phyloP scores from a whole-genome alignment of 257 asterid species.

The Lavandula angustifolia region DNA sequence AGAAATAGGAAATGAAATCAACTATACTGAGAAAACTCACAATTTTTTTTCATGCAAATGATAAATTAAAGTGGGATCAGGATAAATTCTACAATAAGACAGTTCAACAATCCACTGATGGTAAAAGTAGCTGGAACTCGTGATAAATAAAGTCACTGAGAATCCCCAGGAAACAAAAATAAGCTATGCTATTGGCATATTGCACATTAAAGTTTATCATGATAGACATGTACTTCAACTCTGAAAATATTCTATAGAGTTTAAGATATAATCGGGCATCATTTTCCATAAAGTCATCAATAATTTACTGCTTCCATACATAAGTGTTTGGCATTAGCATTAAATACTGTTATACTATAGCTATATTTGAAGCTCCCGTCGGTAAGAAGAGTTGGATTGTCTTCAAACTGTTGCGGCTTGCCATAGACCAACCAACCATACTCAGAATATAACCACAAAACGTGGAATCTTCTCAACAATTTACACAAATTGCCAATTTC shows the following conservation, averaged over 20 bases:
- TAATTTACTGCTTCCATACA: not conserved
- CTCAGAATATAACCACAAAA: not conserved
- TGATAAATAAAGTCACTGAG: constrained; percentile 7
- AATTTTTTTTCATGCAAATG: constrained; percentile 2
- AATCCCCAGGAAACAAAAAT: constrained; percentile 8
- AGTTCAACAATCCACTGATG: not conserved
- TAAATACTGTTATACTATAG: not conserved
- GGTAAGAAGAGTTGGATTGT: not conserved
- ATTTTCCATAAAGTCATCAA: not conserved
- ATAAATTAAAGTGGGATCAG: not conserved
- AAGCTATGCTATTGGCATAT: not conserved
- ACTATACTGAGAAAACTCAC: not conserved
- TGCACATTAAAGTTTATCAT: constrained; percentile 16
- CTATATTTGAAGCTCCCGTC: not conserved
- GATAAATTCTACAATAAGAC: constrained; percentile 6
- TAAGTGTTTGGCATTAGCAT: not conserved
- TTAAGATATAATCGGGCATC: not conserved
- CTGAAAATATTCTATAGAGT: constrained; percentile 10
- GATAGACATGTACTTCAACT: constrained; percentile 2
- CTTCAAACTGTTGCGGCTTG: constrained; percentile 11
- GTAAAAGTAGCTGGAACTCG: constrained; percentile 3
- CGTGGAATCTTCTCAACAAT: not conserved
- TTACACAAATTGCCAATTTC: not conserved
- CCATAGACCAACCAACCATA: not conserved
- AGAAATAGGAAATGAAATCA: not conserved